A percentile compares a stretch with the other conserved stretches of the same genome.
Conservation (phyloP, 768 basidiomycete genomes). For the Trametes cubensis region DNA sequence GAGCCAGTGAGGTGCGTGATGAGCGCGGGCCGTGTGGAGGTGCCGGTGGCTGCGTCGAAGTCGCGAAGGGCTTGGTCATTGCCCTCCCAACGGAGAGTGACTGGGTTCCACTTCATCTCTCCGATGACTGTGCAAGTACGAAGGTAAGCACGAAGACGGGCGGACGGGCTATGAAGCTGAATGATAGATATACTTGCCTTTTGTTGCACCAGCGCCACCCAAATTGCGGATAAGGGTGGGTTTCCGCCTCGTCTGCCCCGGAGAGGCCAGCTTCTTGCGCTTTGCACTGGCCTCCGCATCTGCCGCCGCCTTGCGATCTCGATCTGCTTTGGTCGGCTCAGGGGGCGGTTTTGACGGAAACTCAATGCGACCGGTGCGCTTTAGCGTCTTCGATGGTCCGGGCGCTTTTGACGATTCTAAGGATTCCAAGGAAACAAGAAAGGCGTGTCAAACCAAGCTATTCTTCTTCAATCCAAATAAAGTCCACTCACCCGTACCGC, state of each 20-base stretch:
- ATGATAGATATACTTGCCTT: constrained; percentile 52
- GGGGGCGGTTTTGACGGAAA: constrained; percentile 43
- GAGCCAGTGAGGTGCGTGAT: constrained; percentile 93
- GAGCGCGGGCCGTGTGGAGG: constrained; percentile 89
- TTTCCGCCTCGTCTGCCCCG: constrained; percentile 62
- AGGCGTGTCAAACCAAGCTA: not conserved
- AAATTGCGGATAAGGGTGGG: constrained; percentile 89
- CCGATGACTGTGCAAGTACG: constrained; percentile 66
- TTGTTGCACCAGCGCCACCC: constrained; percentile 64
- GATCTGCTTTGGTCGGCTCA: constrained; percentile 24
- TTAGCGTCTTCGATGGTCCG: constrained; percentile 54
- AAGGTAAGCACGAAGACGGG: not conserved
- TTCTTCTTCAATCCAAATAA: not conserved
- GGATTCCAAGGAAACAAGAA: not conserved
- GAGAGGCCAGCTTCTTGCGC: constrained; percentile 57
- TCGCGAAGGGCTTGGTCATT: constrained; percentile 91
- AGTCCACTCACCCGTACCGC: constrained; percentile 45
- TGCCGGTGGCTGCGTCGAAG: constrained; percentile 80
- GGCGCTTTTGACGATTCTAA: constrained; percentile 23
- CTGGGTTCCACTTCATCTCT: constrained; percentile 98
- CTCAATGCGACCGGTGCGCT: constrained; percentile 61
- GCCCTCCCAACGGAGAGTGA: constrained; percentile 91
- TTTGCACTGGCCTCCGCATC: constrained; percentile 34
- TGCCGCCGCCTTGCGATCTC: constrained; percentile 7
- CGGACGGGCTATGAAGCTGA: not conserved